phyloP scores from a whole-genome alignment of 768 basidiomycete genomes.

The Amanita brunnescens region DNA sequence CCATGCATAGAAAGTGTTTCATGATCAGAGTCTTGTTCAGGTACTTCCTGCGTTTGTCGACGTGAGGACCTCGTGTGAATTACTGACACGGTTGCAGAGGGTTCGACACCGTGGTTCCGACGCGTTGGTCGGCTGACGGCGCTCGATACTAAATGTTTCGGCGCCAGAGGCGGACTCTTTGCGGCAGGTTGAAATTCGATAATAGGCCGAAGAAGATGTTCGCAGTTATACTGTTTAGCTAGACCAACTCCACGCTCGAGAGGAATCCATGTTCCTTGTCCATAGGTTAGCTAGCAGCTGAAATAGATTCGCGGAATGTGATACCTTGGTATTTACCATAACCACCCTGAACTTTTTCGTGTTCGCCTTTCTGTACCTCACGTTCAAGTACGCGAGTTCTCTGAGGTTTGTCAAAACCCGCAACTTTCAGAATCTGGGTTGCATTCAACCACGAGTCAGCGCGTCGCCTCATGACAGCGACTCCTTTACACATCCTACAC shows the following conservation, averaged over 20 bases:
- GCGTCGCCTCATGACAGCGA: slow-evolving; percentile 96
- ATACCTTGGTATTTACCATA: slow-evolving; percentile 99
- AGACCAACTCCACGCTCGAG: slow-evolving; percentile 81
- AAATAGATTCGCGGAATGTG: background rate
- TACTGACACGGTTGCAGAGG: slow-evolving; percentile 23
- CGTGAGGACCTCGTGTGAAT: slow-evolving; percentile 56
- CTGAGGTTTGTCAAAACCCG: slow-evolving; percentile 98
- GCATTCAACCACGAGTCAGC: slow-evolving; percentile 98
- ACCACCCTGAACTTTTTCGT: slow-evolving; percentile 98
- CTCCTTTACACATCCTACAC: slow-evolving; percentile 85
- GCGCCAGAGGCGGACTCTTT: slow-evolving; percentile 90
- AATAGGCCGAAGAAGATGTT: slow-evolving; percentile 78
- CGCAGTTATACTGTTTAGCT: slow-evolving; percentile 91
- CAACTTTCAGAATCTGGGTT: slow-evolving; percentile 98
- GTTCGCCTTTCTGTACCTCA: slow-evolving; percentile 97
- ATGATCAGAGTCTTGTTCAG: slow-evolving; percentile 51
- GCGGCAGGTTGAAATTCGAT: slow-evolving; percentile 89
- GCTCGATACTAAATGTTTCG: slow-evolving; percentile 86
- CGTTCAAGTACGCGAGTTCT: slow-evolving; percentile 94
- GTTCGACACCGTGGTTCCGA: slow-evolving; percentile 31
- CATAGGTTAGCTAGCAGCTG: slow-evolving; percentile 13
- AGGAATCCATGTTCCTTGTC: slow-evolving; percentile 94
- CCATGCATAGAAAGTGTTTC: slow-evolving; percentile 60
- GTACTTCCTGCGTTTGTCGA: slow-evolving; percentile 36
- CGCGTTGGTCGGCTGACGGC: slow-evolving; percentile 44